These are phyloP conservation scores for Aureobasidium sp. DNA, from an alignment of 2,329 filamentous ascomycete genomes.

Conservation along the genomic window DNA sequence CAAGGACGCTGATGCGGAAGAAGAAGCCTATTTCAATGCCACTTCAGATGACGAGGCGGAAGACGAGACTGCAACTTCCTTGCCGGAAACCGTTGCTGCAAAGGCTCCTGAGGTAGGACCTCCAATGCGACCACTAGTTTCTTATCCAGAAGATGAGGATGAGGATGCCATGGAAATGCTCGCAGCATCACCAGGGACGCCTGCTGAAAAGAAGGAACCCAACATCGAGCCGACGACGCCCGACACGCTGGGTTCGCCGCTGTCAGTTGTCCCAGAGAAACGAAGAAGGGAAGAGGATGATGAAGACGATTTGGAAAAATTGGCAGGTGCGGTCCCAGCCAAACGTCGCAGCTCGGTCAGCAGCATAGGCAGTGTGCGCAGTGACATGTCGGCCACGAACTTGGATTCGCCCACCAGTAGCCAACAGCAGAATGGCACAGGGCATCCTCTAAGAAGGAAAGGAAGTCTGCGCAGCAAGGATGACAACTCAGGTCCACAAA, in stretches of 20 bases:
- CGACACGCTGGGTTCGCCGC: slow-evolving; percentile 38
- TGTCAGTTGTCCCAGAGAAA: slow-evolving; percentile 79
- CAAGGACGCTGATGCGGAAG: slow-evolving; percentile 73
- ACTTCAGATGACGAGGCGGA: slow-evolving; percentile 80
- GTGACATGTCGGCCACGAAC: slow-evolving; percentile 16
- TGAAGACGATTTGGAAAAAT: slow-evolving; percentile 83
- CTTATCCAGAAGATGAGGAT: slow-evolving; percentile 79
- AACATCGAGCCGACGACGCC: slow-evolving; percentile 17
- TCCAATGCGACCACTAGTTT: slow-evolving; percentile 67
- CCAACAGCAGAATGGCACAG: slow-evolving; percentile 13
- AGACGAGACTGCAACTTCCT: slow-evolving; percentile 26
- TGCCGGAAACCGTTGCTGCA: slow-evolving; percentile 22
- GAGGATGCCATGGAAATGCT: slow-evolving; percentile 45
- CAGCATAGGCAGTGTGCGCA: slow-evolving; percentile 19
- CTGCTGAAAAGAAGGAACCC: slow-evolving; percentile 18
- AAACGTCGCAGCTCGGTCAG: slow-evolving; percentile 34
- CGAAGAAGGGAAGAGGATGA: slow-evolving; percentile 86
- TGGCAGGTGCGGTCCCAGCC: slow-evolving; percentile 43
- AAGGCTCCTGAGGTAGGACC: slow-evolving; percentile 53
- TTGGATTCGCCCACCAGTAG: slow-evolving; percentile 12
- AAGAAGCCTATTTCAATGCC: slow-evolving; percentile 86
- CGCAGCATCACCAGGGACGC: slow-evolving; percentile 22
- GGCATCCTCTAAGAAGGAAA: slow-evolving; percentile 32
- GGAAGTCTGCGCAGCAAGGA: slow-evolving; percentile 35
- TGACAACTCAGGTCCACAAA: slow-evolving; percentile 22